Conservation (phyloP, 139 green algal genomes). For the Chlamydomonas incerta region DNA sequence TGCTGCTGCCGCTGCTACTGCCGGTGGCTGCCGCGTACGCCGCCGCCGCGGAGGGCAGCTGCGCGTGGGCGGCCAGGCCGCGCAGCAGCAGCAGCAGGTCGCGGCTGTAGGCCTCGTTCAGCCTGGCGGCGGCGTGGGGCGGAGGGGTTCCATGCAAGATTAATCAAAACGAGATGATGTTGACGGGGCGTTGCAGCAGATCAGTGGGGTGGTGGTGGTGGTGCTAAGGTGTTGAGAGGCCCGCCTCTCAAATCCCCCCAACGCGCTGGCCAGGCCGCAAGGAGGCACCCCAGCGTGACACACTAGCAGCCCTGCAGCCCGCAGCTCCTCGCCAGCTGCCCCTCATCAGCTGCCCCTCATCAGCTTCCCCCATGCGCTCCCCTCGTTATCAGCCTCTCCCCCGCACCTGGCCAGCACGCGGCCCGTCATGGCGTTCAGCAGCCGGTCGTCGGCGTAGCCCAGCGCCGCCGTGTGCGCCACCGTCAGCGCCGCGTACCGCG, state of each 20-base stretch:
- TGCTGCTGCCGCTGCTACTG: not conserved
- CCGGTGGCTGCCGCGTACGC: not conserved
- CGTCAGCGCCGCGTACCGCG: constrained; percentile 15
- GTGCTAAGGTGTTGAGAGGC: not conserved
- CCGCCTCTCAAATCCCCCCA: too few species aligned
- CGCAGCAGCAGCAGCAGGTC: constrained; percentile 27
- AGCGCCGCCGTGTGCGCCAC: constrained; percentile 16
- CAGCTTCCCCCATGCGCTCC: too few species aligned
- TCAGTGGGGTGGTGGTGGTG: too few species aligned
- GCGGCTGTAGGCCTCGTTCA: constrained; percentile 34
- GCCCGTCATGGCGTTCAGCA: constrained; percentile 7
- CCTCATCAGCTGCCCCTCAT: too few species aligned
- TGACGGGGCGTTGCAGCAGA: too few species aligned
- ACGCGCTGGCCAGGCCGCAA: not conserved
- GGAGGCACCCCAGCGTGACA: too few species aligned
- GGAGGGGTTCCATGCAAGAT: too few species aligned
- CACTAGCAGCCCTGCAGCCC: too few species aligned
- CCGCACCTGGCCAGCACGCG: constrained; percentile 18
- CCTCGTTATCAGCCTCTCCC: too few species aligned
- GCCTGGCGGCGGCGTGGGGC: not conserved
- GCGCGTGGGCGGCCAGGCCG: not conserved
- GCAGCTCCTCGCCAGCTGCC: too few species aligned
- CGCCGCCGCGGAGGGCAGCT: not conserved
- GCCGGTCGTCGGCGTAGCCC: constrained; percentile 4
- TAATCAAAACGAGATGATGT: too few species aligned